Base-by-base conservation (phyloP, 345 rosid genomes). In the Brassica carinata region DNA sequence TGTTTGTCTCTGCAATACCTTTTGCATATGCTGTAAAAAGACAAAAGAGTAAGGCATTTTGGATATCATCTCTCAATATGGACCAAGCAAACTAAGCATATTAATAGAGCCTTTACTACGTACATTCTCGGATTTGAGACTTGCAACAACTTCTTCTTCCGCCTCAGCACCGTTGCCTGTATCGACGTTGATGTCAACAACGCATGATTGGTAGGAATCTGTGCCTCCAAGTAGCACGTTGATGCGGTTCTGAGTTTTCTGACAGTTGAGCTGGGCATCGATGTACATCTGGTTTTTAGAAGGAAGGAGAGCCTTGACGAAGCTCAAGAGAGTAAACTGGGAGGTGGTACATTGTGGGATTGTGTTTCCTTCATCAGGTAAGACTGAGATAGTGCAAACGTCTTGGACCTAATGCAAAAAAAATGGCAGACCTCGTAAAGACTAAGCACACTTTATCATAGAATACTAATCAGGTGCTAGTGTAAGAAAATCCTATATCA, bases 1-100 rank as follows among this genome's bases (percentile, higher is more conserved):
- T 61, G 87, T 87, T 83, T 93, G 99, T 82, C 98, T 89, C 86
- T 89, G 92, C 82, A 95, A 82, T 64, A 88, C 84, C 83, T 88
- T 92, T 79, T 89, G 94, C 88, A 84, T 61, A 72, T 88, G 87
- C 91, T 88, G 84, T 53, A n/a, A 5, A 85, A 68, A 61, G 57
- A 77, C 70, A 79, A 18, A 51, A 81, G 65, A 59, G 58, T 23
- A 0, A 64, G 33, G 67, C 74, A 61, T 62, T 59, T 13, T 4
- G 19, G 57, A 72, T 51, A 70, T 63, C 64, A 63, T 63, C 11
- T 51, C 36, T 7, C 8, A 26, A 73, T 18, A 74, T 73, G 64
- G 69, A 73, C 33, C 59, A 74, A 40, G 57, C 18, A 58, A 59
- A 38, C 1, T 58, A 65, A 65, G 17, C 45, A 38, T 30, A 77